Conservation (phyloP, 805 yeast genomes). For the Kazachstania bromeliacearum region DNA sequence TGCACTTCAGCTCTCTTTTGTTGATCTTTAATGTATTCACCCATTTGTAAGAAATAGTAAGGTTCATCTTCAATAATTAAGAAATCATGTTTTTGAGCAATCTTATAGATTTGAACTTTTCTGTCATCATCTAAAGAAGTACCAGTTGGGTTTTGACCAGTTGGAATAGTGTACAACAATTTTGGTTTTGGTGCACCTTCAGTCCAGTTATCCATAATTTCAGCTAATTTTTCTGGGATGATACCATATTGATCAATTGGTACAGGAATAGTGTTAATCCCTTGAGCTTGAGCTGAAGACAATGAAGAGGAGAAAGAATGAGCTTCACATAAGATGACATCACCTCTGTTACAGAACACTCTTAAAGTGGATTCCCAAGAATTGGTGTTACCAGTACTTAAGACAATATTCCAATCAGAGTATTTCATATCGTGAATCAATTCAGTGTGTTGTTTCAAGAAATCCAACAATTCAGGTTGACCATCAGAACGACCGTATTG, state of each 20-base stretch:
- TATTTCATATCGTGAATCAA: constrained; percentile 38
- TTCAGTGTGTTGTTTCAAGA: constrained; percentile 68
- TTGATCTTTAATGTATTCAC: constrained; percentile 46
- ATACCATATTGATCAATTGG: constrained; percentile 75
- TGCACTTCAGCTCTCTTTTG: constrained; percentile 23
- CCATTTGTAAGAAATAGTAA: constrained; percentile 94
- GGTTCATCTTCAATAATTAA: constrained; percentile 93
- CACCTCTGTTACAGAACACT: constrained; percentile 69
- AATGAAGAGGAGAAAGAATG: constrained; percentile 76
- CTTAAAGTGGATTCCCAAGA: constrained; percentile 78
- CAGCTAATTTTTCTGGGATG: constrained; percentile 58
- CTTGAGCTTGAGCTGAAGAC: constrained; percentile 70
- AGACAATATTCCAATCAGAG: constrained; percentile 62
- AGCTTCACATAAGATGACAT: constrained; percentile 74
- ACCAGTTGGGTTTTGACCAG: constrained; percentile 98
- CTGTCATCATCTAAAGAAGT: constrained; percentile 70
- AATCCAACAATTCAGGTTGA: constrained; percentile 56
- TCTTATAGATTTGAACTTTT: constrained; percentile 61
- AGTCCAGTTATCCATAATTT: constrained; percentile 59
- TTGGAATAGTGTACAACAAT: constrained; percentile 80
- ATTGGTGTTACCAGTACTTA: constrained; percentile 83
- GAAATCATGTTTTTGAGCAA: constrained; percentile 81
- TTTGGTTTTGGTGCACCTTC: constrained; percentile 62
- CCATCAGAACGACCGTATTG: constrained; percentile 90
- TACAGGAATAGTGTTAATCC: constrained; percentile 59